Base-by-base conservation (phyloP, 495 filamentous ascomycete genomes). In the Stereocaulon alpinum region DNA sequence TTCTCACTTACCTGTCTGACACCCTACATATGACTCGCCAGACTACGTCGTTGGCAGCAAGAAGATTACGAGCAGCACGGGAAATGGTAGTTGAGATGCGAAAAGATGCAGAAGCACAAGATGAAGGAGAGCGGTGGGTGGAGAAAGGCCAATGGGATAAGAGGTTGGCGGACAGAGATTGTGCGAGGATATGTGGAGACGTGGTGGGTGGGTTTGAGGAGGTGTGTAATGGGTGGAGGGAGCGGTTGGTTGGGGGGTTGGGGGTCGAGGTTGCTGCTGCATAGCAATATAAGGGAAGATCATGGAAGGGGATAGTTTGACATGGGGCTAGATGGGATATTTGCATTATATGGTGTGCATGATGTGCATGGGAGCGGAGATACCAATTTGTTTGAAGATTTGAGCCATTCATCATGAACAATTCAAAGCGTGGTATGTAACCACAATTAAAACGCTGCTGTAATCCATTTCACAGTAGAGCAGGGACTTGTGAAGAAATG, bases 21-120 rank as follows among this genome's bases (percentile, higher is more conserved):
- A 90, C 88, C 0, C 77, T 97, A 22, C 91, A 97, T 71, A 95
- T 96, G 84, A 86, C 83, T n/a, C 82, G 89, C 4, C 93, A 98
- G 68, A 84, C 87, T 0, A 91, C 87, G 1, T 84, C 83, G 1
- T 84, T 83, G 0, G 93, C 93, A 12, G 83, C 85, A 4, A 78
- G 93, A 34, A 75, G 86, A 34, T 74, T 97, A 34, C 79, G 85
- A 55, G 84, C 80, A 37, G 88, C 87, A 1, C 84, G 83, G 54
- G 89, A 92, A 66, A 79, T 90, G 40, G 86, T 95, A 3, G 82
- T 83, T 0, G 91, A 96, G 65, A 81, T 95, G 73, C 79, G 85
- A 41, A 81, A 81, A 27, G 93, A 97, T 65, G 81, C 86, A 56
- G 91, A 95, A 67, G 76, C 82, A 29, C 80, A 81, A 40, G 91